Evolutionary conservation across 345 rosid genomes (phyloP).

Genomic region (Euphorbia tirucalli): DNA sequence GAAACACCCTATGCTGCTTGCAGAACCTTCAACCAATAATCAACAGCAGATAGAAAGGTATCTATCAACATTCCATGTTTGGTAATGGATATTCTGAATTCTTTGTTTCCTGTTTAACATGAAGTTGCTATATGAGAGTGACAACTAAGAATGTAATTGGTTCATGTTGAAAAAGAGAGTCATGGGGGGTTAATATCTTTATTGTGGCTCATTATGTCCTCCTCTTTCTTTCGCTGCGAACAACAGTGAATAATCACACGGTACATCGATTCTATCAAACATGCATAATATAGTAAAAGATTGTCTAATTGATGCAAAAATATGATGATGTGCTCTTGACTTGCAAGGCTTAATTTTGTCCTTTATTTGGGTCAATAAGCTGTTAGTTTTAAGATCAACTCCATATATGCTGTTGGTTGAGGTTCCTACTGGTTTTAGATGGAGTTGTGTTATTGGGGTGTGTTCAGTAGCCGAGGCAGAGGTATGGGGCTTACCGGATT

Average conservation of each 20-base stretch:
- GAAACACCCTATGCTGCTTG: constrained; percentile 95
- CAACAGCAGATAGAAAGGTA: constrained; percentile 96
- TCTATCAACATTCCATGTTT: constrained; percentile 9
- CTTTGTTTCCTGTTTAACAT: neutral
- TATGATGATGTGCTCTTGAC: neutral
- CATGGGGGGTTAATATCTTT: neutral
- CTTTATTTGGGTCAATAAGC: neutral
- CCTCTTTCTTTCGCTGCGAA: neutral
- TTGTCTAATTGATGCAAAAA: neutral
- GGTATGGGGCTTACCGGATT: too few species aligned
- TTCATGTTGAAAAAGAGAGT: neutral
- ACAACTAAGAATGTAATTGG: neutral
- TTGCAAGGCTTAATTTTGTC: neutral
- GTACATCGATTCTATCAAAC: too few species aligned
- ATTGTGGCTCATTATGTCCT: neutral
- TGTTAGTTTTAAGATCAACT: neutral
- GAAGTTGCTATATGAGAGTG: constrained; percentile 5
- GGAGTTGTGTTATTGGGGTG: too few species aligned
- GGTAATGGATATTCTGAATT: neutral
- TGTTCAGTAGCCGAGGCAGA: too few species aligned
- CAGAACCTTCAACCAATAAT: constrained; percentile 83
- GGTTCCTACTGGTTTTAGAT: too few species aligned
- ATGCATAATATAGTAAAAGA: too few species aligned
- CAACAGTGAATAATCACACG: too few species aligned
- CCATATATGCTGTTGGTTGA: too few species aligned